Base-by-base conservation (phyloP, 2,329 filamentous ascomycete genomes). In the Nothophoma quercina region DNA sequence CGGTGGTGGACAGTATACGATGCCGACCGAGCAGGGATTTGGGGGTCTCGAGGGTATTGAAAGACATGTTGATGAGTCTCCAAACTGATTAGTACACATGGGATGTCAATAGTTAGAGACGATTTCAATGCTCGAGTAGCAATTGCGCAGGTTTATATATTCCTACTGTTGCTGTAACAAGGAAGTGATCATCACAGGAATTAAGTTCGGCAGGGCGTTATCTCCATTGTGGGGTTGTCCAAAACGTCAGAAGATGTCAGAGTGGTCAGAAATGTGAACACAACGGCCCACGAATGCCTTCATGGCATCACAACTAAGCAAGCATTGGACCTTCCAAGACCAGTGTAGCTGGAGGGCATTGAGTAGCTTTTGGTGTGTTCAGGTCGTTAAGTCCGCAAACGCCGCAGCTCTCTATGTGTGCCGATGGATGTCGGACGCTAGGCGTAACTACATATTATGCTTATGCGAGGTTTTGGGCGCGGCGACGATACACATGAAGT, bases 1-100 rank as follows among this genome's bases (percentile, higher is more conserved):
- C 81, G 1, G 75, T 76, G 6, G 79, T 76, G 2, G 80, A 75
- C 9, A 83, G 75, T 16, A 80, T 68, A 7, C 80, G 74, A 62
- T 82, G 79, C 54, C 76, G 77, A 25, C 78, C 81, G 19, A 83
- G 74, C 1, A 73, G 63, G 48, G 63, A 73, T n/a, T 47, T 43
- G 3, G 16, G 23, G 29, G 51, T 29, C 38, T 46, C 13, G 28
- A 41, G 34, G 7, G 26, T 25, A 38, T 43, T 56, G 34, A 49
- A 54, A 5, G 53, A 51, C 53, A 56, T 56, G 5, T 29, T 40
- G 32, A 6, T 13, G 15, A 18, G 5, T 32, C 5, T n/a, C n/a
- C n/a, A n/a, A n/a, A n/a, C n/a, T n/a, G n/a, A n/a, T n/a, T n/a
- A n/a, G n/a, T n/a, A n/a, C n/a, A n/a, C n/a, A n/a, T n/a, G n/a